Evolutionary conservation across 2,329 filamentous ascomycete species (phyloP).

Genomic region (Microcyclospora tardicrescens): DNA sequence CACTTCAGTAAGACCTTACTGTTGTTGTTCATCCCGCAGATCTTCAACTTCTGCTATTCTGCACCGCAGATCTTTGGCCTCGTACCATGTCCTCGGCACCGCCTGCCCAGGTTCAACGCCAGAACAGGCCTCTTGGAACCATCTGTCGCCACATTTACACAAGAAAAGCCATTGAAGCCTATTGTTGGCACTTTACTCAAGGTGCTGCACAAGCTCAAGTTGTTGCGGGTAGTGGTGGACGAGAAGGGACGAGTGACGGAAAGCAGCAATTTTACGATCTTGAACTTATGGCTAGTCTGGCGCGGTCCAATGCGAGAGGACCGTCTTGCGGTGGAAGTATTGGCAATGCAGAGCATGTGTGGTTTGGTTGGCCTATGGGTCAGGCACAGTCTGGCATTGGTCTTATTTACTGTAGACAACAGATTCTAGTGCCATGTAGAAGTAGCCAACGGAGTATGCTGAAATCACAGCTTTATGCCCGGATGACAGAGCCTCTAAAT

Average conservation of each 20-base stretch:
- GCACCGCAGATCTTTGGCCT: constrained; percentile 81
- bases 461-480: too few relatives aligned
- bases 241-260: constrained; percentile 58
- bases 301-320: constrained; percentile 84
- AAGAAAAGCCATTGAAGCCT: constrained; percentile 52
- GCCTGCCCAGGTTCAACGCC: constrained; percentile 78
- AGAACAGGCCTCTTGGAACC: constrained; percentile 75
- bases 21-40: constrained; percentile 80
- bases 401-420: constrained; percentile 88
- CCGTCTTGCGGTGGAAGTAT: constrained; percentile 63
- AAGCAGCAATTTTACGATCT: constrained; percentile 79
- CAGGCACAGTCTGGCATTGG: constrained; percentile 69
- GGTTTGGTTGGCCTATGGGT: constrained; percentile 77
- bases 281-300: constrained; percentile 96
- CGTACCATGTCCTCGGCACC: constrained; percentile 83
- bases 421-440: constrained; percentile 7
- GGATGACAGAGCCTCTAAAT: too few relatives aligned
- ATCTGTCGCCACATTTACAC: constrained; percentile 58
- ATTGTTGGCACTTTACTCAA: constrained; percentile 52
- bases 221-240: constrained; percentile 57
- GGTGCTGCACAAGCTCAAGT: constrained; percentile 52
- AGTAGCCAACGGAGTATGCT: too few relatives aligned
- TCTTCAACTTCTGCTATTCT: constrained; percentile 94
- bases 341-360: constrained; percentile 60
- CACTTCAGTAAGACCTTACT: constrained; percentile 97